Percentiles rank a stretch among this genome's conserved stretches.
Conservation (phyloP, 768 basidiomycete species). For the Galerina marginata region DNA sequence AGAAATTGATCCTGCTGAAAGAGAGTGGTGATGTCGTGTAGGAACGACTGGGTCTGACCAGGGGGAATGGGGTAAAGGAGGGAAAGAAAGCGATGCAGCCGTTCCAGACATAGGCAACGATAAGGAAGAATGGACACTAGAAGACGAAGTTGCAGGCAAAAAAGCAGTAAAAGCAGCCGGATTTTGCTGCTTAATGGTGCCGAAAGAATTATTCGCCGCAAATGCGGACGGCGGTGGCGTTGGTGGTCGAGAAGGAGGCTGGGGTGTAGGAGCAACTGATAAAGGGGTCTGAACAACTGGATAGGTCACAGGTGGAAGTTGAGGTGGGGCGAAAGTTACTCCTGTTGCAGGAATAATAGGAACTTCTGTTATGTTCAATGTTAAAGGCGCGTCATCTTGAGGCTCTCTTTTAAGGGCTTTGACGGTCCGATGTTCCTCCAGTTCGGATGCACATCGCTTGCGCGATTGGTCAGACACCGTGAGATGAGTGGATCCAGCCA, state of each 20-base stretch:
- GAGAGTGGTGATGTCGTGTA: constrained; percentile 47
- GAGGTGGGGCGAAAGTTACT: constrained; percentile 4
- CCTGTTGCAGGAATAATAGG: constrained; percentile 20
- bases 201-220: constrained; percentile 33
- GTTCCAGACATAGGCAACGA: constrained; percentile 22
- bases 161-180: constrained; percentile 28
- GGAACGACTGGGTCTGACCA: constrained; percentile 47
- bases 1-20: constrained; percentile 42
- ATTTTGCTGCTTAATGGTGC: constrained; percentile 30
- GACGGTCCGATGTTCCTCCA: constrained; percentile 47
- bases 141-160: constrained; percentile 16
- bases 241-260: constrained; percentile 43
- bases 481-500: constrained; percentile 27
- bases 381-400: constrained; percentile 45
- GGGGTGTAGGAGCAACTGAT: constrained; percentile 35
- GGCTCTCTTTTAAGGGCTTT: constrained; percentile 57
- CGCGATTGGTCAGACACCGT: constrained; percentile 43
- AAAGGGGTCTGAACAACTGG: constrained; percentile 20
- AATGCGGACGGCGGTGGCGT: constrained; percentile 38
- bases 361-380: constrained; percentile 28
- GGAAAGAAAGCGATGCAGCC: constrained; percentile 18
- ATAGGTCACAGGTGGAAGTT: constrained; percentile 15
- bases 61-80: constrained; percentile 34
- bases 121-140: constrained; percentile 14
- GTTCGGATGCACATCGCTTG: constrained; percentile 50